Evolutionary conservation across 1,139 yeast species (phyloP).

Genomic region (Diutina siamensis): DNA sequence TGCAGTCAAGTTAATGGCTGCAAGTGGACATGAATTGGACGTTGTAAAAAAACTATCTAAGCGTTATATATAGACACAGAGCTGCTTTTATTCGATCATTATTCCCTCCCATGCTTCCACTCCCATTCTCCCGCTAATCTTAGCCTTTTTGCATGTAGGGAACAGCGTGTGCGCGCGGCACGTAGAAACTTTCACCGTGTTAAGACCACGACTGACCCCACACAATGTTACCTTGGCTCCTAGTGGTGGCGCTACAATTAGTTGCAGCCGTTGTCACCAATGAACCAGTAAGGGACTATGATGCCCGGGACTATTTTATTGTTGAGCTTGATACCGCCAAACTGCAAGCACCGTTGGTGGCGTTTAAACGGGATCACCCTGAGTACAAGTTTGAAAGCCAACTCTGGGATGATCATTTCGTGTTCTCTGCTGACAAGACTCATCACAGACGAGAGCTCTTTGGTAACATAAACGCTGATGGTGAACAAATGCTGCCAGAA

Average conservation of each 20-base stretch:
- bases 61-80: too few relatives aligned
- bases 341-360: conserved; percentile 17
- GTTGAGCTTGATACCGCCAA: conserved; percentile 36
- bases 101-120: too few relatives aligned
- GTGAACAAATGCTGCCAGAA: conserved; percentile 15
- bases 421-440: conserved; percentile 41
- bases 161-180: too few relatives aligned
- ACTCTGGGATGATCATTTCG: conserved; percentile 46
- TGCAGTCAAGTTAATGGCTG: too few relatives aligned
- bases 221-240: background rate
- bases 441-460: conserved; percentile 24
- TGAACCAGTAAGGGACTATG: conserved; percentile 19
- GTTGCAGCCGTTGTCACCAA: background rate
- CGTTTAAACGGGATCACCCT: conserved; percentile 13
- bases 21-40: too few relatives aligned
- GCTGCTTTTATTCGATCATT: too few relatives aligned
- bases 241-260: conserved; percentile 1
- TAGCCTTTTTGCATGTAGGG: background rate
- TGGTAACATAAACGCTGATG: conserved; percentile 26
- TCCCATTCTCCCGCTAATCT: background rate
- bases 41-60: too few relatives aligned
- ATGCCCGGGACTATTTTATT: conserved; percentile 39
- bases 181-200: background rate
- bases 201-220: background rate
- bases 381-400: conserved; percentile 41